These are phyloP conservation scores for Cercophora sp. DNA, from an alignment of 495 filamentous ascomycete genomes.

Conservation along the genomic window DNA sequence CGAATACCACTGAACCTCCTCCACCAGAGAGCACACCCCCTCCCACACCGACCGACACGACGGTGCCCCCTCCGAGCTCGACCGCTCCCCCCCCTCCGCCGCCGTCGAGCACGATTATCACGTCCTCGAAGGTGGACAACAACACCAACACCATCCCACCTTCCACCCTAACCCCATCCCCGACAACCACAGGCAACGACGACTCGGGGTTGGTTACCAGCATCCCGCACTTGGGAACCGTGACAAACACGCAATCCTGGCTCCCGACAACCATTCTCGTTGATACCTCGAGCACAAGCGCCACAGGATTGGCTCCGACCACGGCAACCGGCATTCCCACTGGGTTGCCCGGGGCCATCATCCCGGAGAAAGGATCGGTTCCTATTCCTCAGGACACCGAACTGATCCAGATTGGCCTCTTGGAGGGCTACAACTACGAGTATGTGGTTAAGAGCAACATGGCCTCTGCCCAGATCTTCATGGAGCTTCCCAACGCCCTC, in stretches of 20 bases:
- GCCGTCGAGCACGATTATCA: background rate
- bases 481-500: conserved; percentile 71
- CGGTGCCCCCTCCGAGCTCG: background rate
- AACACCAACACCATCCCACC: background rate
- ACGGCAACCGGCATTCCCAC: conserved; percentile 53
- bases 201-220: conserved; percentile 31
- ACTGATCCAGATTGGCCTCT: conserved; percentile 82
- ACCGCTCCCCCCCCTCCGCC: background rate
- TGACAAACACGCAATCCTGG: conserved; percentile 38
- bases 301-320: conserved; percentile 21
- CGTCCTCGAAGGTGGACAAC: background rate
- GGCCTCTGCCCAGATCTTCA: conserved; percentile 83
- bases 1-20: conserved; percentile 4
- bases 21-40: background rate
- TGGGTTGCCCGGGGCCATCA: conserved; percentile 68
- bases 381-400: conserved; percentile 54
- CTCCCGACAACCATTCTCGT: conserved; percentile 43
- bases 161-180: too few species aligned
- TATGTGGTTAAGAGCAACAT: conserved; percentile 68
- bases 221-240: conserved; percentile 32
- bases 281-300: conserved; percentile 33
- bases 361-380: conserved; percentile 41
- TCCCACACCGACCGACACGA: background rate
- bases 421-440: conserved; percentile 70
- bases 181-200: background rate